Base-by-base conservation (phyloP, 2,329 filamentous ascomycete species). In the Fusarium piperis region DNA sequence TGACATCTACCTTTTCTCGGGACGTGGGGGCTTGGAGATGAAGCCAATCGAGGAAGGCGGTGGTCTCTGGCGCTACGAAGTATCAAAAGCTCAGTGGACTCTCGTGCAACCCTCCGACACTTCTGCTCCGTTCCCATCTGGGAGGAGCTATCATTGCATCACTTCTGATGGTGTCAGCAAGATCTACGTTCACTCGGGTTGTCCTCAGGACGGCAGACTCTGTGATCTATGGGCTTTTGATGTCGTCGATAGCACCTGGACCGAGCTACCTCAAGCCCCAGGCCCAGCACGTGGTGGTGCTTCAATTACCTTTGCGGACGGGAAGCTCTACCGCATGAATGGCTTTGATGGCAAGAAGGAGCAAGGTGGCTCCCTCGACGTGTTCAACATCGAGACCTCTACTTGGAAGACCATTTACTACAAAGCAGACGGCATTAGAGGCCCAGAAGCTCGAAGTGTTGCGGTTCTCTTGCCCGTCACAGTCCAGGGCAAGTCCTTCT, bases 271-370 rank as follows among this genome's bases (percentile, higher is more conserved):
- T 0, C 76, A 84, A n/a, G 89, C 90, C 0, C 88, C 88, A 0
- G 84, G 78, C 0, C 86, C 88, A 69, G 81, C 74, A 0, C 65
- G 77, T 11, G 77, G 77, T 2, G 75, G 73, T 12, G 80, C 89
- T 0, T 89, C 86, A 2, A 52, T 88, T 87, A 64, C 79, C 1
- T 78, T 75, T 44, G 18, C 35, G 12, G 48, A 68, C 7, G 77
- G 72, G 5, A 79, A 84, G 60, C 41, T 92, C 4, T 92, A 87
- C 74, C 83, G 90, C 2, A 89, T 91, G 84, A 88, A 89, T 67
- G 90, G 90, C 0, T 92, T 91, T 61, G 89, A 92, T 74, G 90
- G 90, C 0, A 84, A 81, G 12, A 84, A 76, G 0, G 90, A 92
- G 72, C 84, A 88, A 35, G 90, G 90, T 1, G 89, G 89, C 0